Evolutionary conservation across 148 eudicot genomes (phyloP), one percentile per base, ranked within the genome.

Genomic region (Heliamphora exappendiculata): DNA sequence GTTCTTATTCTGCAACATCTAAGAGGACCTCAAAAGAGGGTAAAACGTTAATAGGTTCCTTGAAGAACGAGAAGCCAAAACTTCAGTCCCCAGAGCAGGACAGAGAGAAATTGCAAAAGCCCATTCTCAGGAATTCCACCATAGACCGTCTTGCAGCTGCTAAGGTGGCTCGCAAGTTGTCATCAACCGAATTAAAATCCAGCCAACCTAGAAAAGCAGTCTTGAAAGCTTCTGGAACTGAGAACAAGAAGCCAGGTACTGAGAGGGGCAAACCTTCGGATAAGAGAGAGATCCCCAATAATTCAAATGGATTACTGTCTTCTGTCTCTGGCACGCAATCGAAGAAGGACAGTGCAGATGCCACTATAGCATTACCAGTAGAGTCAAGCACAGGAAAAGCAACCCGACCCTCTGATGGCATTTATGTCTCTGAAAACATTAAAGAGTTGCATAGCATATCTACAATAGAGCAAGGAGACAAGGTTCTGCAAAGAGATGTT

Each of bases 121-220:
- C 90, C 22, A 34, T 91, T 77, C 73, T 91, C 53, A 85, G 88
- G 80, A 87, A 79, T 72, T 92, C 97, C 81, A 89, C 97, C 67
- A 92, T 90, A 51, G 89, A 90, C 55, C 92, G 91, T 17, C 89
- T 92, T 55, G 87, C 97, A 24, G 82, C 94, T 80, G 82, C 92
- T 66, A 86, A 81, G 62, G 74, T 86, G 77, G 72, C 74, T 67
- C 86, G 81, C 39, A 83, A 79, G 64, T 78, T 78, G 44, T 76
- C 87, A 47, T 74, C 83, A 13, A 72, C 83, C 71, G 87, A 81
- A 70, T 70, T 83, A 29, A 85, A 82, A 78, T 62, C 73, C 29
- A 51, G 71, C 54, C 82, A 68, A 73, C 79, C 78, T 54, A 85
- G 80, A 76, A 90, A 84, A 64, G 76, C 72, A 60, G 45, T 66